Conservation (phyloP, 768 basidiomycete species). For the Russula lepida region DNA sequence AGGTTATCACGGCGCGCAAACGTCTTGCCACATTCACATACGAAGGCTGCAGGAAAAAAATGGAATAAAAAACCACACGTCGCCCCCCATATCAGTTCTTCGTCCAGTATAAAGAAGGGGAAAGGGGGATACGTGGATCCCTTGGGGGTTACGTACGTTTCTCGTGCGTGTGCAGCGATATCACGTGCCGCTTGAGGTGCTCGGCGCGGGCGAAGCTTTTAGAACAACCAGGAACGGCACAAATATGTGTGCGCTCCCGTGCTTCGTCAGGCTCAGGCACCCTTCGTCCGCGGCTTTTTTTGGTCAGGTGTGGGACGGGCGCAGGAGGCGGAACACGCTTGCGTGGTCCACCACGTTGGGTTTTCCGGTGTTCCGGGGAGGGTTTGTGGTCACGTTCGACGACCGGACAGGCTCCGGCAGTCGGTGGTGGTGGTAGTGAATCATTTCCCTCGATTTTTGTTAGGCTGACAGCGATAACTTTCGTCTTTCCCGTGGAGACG, state of each 20-base stretch:
- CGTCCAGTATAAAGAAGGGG: neutral
- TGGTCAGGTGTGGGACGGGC: constrained; percentile 70
- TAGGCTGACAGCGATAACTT: neutral
- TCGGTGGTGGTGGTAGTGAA: neutral
- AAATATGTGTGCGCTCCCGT: constrained; percentile 46
- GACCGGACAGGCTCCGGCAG: neutral
- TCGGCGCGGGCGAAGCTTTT: constrained; percentile 76
- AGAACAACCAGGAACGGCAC: constrained; percentile 61
- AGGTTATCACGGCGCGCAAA: constrained; percentile 76
- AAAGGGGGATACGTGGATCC: neutral
- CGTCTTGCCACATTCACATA: constrained; percentile 60
- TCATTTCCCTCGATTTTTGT: neutral
- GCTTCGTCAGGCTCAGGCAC: constrained; percentile 41
- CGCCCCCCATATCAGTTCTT: neutral
- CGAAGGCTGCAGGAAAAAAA: constrained; percentile 35
- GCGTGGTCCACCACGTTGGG: neutral
- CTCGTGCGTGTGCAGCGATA: constrained; percentile 75
- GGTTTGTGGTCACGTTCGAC: neutral
- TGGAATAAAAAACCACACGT: neutral
- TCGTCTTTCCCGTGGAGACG: neutral
- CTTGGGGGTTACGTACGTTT: constrained; percentile 51
- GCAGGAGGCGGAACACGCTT: constrained; percentile 34
- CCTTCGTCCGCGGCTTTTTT: constrained; percentile 69
- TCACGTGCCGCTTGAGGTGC: constrained; percentile 74
- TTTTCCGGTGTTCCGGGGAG: neutral